phyloP scores from a whole-genome alignment of 148 eudicot genomes.

The Cornus controversa region DNA sequence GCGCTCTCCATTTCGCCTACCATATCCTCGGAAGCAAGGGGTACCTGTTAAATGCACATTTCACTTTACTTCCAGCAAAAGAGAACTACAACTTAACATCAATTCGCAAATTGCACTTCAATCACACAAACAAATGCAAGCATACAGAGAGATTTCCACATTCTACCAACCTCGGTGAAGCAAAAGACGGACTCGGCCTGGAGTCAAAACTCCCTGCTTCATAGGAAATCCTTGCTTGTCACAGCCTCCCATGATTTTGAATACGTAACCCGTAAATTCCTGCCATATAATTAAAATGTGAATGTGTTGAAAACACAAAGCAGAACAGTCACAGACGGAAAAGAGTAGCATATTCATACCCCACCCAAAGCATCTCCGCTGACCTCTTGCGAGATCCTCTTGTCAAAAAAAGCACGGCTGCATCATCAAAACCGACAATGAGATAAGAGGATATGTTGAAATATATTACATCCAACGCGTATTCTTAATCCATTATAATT shows the following conservation, averaged over 20 bases:
- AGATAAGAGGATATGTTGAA: background rate
- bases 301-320: background rate
- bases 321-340: background rate
- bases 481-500: background rate
- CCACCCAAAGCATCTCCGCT: slow-evolving; percentile 72
- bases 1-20: slow-evolving; percentile 82
- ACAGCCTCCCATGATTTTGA: slow-evolving; percentile 78
- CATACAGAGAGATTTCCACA: background rate
- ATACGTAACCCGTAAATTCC: slow-evolving; percentile 75
- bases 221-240: slow-evolving; percentile 86
- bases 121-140: background rate
- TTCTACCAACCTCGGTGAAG: slow-evolving; percentile 49
- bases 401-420: slow-evolving; percentile 71
- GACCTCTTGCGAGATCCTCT: slow-evolving; percentile 85
- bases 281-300: slow-evolving; percentile 4
- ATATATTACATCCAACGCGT: background rate
- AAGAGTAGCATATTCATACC: slow-evolving; percentile 20
- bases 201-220: slow-evolving; percentile 82
- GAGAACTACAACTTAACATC: background rate
- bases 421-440: background rate
- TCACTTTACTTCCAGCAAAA: background rate
- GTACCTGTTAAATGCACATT: slow-evolving; percentile 46
- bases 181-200: slow-evolving; percentile 74
- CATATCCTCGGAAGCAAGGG: slow-evolving; percentile 79
- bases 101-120: background rate